Percentiles rank a stretch among this genome's conserved stretches.
Conservation (phyloP, 345 rosid genomes). For the Brassica carinata region DNA sequence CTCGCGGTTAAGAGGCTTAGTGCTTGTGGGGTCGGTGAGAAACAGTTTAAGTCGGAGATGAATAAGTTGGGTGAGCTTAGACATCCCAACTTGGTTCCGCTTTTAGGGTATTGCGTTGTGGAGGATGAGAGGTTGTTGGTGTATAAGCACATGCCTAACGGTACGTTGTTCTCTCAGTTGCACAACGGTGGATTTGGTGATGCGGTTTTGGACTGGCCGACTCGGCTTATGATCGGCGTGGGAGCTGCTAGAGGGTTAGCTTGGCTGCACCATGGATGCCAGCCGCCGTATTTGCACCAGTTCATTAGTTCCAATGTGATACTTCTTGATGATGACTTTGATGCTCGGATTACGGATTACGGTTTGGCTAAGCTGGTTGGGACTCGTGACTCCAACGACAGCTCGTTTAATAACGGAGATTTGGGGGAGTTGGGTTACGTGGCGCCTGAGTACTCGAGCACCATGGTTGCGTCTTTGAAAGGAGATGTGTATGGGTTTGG, state of each 20-base stretch:
- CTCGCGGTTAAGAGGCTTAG: constrained; percentile 61
- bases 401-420: constrained; percentile 41
- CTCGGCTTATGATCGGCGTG: constrained; percentile 54
- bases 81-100: constrained; percentile 72
- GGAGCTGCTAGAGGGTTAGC: constrained; percentile 69
- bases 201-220: constrained; percentile 53
- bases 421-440: constrained; percentile 42
- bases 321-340: constrained; percentile 66
- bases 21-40: constrained; percentile 53
- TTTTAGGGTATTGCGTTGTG: constrained; percentile 60
- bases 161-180: constrained; percentile 52
- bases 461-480: constrained; percentile 42
- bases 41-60: constrained; percentile 67
- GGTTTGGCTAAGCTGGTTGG: constrained; percentile 58
- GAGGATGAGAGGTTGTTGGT: constrained; percentile 63
- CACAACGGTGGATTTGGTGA: constrained; percentile 42
- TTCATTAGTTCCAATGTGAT: constrained; percentile 58
- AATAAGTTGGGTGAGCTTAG: constrained; percentile 61
- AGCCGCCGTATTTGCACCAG: constrained; percentile 59
- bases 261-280: constrained; percentile 72
- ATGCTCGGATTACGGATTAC: constrained; percentile 58
- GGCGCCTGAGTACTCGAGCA: constrained; percentile 43
- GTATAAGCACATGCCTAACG: constrained; percentile 60
- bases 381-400: constrained; percentile 47
- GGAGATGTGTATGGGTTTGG: constrained; percentile 48